phyloP scores from a whole-genome alignment of 2,329 filamentous ascomycete species.

The Aspergillus eucalypticola region DNA sequence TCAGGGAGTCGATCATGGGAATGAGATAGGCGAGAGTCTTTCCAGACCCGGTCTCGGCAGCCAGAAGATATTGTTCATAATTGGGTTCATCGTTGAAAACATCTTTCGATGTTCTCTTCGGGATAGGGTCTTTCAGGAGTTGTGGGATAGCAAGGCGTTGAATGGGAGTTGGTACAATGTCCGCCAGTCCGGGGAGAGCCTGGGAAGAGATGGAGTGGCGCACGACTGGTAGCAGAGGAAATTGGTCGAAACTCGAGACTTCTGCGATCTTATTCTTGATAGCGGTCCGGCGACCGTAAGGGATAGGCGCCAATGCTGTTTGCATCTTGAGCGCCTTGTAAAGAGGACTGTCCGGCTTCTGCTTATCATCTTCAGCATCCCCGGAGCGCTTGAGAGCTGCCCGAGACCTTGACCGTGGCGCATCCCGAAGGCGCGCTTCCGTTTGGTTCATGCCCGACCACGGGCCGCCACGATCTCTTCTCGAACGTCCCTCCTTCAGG shows the following conservation, averaged over 20 bases:
- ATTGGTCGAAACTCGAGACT: slow-evolving; percentile 77
- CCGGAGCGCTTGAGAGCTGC: slow-evolving; percentile 48
- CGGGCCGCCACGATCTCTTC: slow-evolving; percentile 52
- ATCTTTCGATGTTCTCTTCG: slow-evolving; percentile 36
- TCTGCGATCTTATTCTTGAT: slow-evolving; percentile 64
- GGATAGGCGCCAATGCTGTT: slow-evolving; percentile 70
- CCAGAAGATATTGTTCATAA: slow-evolving; percentile 73
- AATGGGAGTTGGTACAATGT: slow-evolving; percentile 81
- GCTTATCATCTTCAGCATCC: slow-evolving; percentile 34
- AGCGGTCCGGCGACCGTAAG: slow-evolving; percentile 67
- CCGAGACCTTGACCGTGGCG: slow-evolving; percentile 37
- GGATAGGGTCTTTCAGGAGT: slow-evolving; percentile 61
- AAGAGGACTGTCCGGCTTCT: slow-evolving; percentile 52
- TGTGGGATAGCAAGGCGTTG: slow-evolving; percentile 86
- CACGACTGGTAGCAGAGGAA: slow-evolving; percentile 71
- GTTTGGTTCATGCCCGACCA: slow-evolving; percentile 63
- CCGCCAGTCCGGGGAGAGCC: slow-evolving; percentile 71
- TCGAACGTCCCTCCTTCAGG: slow-evolving; percentile 39
- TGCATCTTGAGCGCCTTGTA: slow-evolving; percentile 96
- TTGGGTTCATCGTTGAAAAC: slow-evolving; percentile 43
- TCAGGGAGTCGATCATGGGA: slow-evolving; percentile 81
- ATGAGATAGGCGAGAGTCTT: slow-evolving; percentile 94
- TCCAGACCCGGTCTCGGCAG: slow-evolving; percentile 94
- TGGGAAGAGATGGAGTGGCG: slow-evolving; percentile 71
- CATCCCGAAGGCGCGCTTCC: slow-evolving; percentile 47